These are phyloP conservation scores for Sclerotinia nivalis DNA, from an alignment of 2,329 filamentous ascomycete genomes.

Conservation along the genomic window DNA sequence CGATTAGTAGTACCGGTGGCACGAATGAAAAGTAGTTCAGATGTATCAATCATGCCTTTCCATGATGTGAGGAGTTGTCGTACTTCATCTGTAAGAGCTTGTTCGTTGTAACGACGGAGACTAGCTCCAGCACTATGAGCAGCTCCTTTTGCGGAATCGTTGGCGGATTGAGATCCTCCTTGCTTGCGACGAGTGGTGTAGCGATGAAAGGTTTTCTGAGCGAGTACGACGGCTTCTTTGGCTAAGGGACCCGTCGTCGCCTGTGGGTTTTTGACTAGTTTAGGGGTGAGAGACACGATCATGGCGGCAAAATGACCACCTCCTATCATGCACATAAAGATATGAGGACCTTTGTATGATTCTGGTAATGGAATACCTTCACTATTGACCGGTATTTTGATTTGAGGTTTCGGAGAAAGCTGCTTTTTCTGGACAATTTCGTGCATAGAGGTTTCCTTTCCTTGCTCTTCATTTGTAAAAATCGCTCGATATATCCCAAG, in stretches of 20 bases:
- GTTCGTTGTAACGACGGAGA: conserved; percentile 90
- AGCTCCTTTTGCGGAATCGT: conserved; percentile 88
- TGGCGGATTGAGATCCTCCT: conserved; percentile 91
- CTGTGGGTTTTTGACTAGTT: conserved; percentile 62
- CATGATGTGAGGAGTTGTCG: conserved; percentile 78
- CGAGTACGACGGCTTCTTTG: conserved; percentile 81
- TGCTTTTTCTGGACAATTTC: conserved; percentile 76
- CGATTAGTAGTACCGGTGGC: conserved; percentile 86
- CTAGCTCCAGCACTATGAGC: conserved; percentile 92
- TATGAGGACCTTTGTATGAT: conserved; percentile 71
- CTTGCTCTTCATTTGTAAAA: conserved; percentile 71
- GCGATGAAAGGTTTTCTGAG: conserved; percentile 96
- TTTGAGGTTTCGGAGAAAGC: conserved; percentile 59
- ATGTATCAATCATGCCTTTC: conserved; percentile 80
- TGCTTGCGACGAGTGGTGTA: conserved; percentile 97
- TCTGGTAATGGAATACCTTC: conserved; percentile 58
- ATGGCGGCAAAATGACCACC: conserved; percentile 97
- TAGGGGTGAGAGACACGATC: conserved; percentile 85
- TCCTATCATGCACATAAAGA: conserved; percentile 98
- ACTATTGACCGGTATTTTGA: conserved; percentile 52
- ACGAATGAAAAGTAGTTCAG: conserved; percentile 83
- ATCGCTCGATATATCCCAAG: conserved; percentile 85
- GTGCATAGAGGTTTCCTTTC: conserved; percentile 60
- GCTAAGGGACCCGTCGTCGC: conserved; percentile 69
- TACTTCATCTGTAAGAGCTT: conserved; percentile 85